Base-by-base conservation (phyloP, 108 stramenopile genomes). In the Epithemia pelagica region DNA sequence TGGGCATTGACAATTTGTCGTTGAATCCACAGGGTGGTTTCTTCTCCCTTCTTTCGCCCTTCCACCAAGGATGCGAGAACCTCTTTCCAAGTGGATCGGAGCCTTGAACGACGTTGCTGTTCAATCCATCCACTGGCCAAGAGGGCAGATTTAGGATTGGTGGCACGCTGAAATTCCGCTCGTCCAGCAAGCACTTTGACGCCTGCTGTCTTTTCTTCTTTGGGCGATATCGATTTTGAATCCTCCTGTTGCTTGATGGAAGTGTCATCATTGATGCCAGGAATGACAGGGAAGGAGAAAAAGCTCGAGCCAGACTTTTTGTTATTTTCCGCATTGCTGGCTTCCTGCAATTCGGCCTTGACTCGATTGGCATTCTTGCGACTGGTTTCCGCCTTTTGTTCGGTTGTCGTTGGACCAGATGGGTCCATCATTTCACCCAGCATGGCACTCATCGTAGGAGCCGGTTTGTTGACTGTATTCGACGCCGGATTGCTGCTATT, bases 11-110 rank as follows among this genome's bases (percentile, higher is more conserved):
- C 56, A 3, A 79, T 71, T 70, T 94, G 85, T n/a, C 92, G 79
- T 82, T 94, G 89, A 77, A 94, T 90, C 92, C 92, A 94, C 22
- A 94, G 74, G 27, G 89, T 94, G 1, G 89, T 89, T 71, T 90
- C 89, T 70, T 94, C 87, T 31, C 89, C 88, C 19, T 82, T 82
- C 28, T 82, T 72, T 27, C 86, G 79, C 1, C 79, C 87, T 65
- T 89, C 82, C 3, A 94, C 89, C 2, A 94, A 55, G 5, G 76
- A 80, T 7, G 88, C 89, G 62, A 94, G 57, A 1, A 94, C 84
- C 29, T 94, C 86, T 65, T 94, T 94, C 92, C 92, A 94, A 0
- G 87, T 84, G 21, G 72, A 58, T 23, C 92, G 74, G 82, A 94
- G 83, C 78, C 86, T 94, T 15, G 81, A 82, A 21, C 87, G 85